These are phyloP conservation scores for Saccharomycopsis sp. DNA, from an alignment of 805 yeast species.

Conservation along the genomic window DNA sequence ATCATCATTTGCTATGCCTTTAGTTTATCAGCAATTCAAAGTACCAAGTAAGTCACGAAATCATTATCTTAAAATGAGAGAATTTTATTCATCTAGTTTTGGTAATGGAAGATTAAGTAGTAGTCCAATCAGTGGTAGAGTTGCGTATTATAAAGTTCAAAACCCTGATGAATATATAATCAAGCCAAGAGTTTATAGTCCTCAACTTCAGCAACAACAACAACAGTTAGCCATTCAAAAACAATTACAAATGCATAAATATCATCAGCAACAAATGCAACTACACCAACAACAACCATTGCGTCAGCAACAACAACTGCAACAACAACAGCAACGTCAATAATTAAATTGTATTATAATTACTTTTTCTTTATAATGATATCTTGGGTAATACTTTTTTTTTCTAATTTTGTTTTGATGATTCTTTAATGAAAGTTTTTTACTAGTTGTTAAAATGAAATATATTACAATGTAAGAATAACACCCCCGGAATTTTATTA, in stretches of 20 bases:
- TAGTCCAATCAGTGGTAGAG: slow-evolving; percentile 51
- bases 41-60: slow-evolving; percentile 64
- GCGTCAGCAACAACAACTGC: slow-evolving; percentile 16
- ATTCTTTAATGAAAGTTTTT: too few relatives aligned
- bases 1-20: slow-evolving; percentile 69
- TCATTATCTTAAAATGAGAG: slow-evolving; percentile 77
- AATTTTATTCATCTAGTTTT: slow-evolving; percentile 60
- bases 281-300: slow-evolving; percentile 12
- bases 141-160: slow-evolving; percentile 66
- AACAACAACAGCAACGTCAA: slow-evolving; percentile 23
- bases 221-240: slow-evolving; percentile 4
- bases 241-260: slow-evolving; percentile 13
- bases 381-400: too few relatives aligned
- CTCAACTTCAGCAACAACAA: slow-evolving; percentile 21
- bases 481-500: too few relatives aligned
- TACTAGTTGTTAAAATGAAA: too few relatives aligned
- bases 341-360: not conserved
- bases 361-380: not conserved
- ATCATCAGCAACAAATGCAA: slow-evolving; percentile 16
- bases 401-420: too few relatives aligned
- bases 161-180: slow-evolving; percentile 55
- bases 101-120: slow-evolving; percentile 37
- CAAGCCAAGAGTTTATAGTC: slow-evolving; percentile 33
- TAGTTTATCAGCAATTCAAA: slow-evolving; percentile 64
- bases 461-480: too few relatives aligned